Evolutionary conservation across 2,329 filamentous ascomycete genomes (phyloP), one percentile per base, ranked within the genome.

Genomic region (Thielaviopsis musarum): DNA sequence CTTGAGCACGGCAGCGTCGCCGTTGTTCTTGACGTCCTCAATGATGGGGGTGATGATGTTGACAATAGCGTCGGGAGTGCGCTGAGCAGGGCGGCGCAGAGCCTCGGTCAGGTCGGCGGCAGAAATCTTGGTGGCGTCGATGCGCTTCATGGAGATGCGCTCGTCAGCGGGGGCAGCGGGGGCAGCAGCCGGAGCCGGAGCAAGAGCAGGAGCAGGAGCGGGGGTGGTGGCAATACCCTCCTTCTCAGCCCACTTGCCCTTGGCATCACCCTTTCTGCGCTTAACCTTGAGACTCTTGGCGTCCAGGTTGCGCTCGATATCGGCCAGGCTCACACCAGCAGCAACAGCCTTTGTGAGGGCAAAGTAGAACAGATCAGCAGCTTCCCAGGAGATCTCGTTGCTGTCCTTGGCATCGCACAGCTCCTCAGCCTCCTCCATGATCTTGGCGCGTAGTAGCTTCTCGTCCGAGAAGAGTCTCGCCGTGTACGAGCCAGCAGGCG

Each of bases 401-500:
- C 87, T 86, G 0, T 83, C 84, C 64, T 83, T 83, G 17, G 93
- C 91, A 64, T 93, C 83, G 68, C 91, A 96, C 51, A 98, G 78
- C 73, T 98, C 93, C 67, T 94, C 88, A 0, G 93, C 93, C 71
- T 98, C 93, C 71, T 98, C 93, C 83, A 97, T 94, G 59, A 98
- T 96, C 77, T 98, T 98, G 2, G 93, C 93, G 52, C 88, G 80
- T 58, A 96, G 74, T 59, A 98, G 79, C 70, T 94, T 91, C 65
- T 88, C 82, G 64, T 98, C 93, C 19, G 85, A 91, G 76, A 97
- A 98, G 1, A 98, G 76, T 38, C 91, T 80, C 19, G 90, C 88
- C 4, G 93, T 98, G 71, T 98, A 98, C 13, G 93, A 98, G 1
- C 91, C 91, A 64, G 80, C 79, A 0, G 93, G 91, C 0, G 91